These are phyloP conservation scores for Phytophthora constricta DNA, from an alignment of 352 stramenopile genomes.

Conservation along the genomic window DNA sequence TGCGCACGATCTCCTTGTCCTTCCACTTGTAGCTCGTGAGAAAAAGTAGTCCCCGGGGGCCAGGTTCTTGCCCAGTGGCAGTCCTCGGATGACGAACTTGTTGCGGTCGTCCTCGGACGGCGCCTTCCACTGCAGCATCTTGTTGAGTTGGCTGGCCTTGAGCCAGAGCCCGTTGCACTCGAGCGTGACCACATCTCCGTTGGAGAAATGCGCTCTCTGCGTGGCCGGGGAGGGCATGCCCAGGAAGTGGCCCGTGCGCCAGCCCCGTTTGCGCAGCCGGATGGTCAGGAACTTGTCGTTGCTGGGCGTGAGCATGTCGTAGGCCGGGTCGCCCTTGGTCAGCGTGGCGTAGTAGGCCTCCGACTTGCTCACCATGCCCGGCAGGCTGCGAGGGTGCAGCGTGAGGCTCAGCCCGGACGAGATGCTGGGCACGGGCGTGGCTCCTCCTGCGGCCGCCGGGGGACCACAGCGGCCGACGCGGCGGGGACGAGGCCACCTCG, in stretches of 20 bases:
- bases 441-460: background rate
- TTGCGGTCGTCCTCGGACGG: slow-evolving; percentile 84
- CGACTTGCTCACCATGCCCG: slow-evolving; percentile 88
- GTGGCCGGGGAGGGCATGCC: slow-evolving; percentile 37
- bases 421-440: slow-evolving; percentile 48
- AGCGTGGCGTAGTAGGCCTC: slow-evolving; percentile 87
- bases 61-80: slow-evolving; percentile 77
- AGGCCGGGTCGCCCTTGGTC: slow-evolving; percentile 67
- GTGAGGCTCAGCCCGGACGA: slow-evolving; percentile 79
- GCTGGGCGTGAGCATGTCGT: slow-evolving; percentile 84
- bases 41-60: slow-evolving; percentile 88
- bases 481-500: slow-evolving; percentile 56
- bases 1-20: slow-evolving; percentile 87
- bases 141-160: slow-evolving; percentile 73
- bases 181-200: slow-evolving; percentile 87
- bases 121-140: slow-evolving; percentile 88
- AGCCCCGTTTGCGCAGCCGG: slow-evolving; percentile 78
- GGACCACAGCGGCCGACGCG: background rate
- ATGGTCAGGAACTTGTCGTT: slow-evolving; percentile 89
- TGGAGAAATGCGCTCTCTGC: slow-evolving; percentile 76
- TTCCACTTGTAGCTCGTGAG: slow-evolving; percentile 88
- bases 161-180: slow-evolving; percentile 90
- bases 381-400: slow-evolving; percentile 66
- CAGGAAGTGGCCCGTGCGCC: slow-evolving; percentile 50
- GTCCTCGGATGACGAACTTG: slow-evolving; percentile 86